Evolutionary conservation across 2,329 filamentous ascomycete species (phyloP).

Genomic region (Trichoderma breve): DNA sequence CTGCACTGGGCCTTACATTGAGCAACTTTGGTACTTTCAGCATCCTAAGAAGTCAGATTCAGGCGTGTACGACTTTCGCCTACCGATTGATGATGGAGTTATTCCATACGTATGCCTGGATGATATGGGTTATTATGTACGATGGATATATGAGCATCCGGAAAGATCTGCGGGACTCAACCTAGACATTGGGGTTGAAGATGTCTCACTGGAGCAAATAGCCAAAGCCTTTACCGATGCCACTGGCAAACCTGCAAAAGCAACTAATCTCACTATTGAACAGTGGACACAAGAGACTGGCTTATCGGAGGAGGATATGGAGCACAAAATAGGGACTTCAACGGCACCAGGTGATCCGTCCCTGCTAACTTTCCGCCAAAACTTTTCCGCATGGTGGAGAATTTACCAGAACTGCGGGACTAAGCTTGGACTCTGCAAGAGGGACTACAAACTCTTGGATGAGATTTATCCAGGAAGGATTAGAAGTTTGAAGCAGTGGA

Average conservation of each 20-base stretch:
- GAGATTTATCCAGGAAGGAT: not conserved
- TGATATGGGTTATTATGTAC: not conserved
- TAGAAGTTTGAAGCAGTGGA: not conserved
- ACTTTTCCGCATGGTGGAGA: not conserved
- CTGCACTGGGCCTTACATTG: not conserved
- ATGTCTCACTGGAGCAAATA: not conserved
- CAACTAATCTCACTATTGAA: not conserved
- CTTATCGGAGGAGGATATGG: not conserved
- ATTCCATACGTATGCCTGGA: not conserved
- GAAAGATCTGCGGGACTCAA: not conserved
- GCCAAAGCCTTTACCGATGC: not conserved
- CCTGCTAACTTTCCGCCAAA: not conserved
- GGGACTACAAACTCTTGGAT: not conserved
- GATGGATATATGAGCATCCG: not conserved
- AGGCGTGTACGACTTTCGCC: not conserved
- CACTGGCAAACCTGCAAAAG: not conserved
- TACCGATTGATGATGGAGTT: not conserved
- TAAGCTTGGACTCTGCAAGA: not conserved
- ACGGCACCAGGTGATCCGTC: not conserved
- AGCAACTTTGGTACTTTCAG: not conserved
- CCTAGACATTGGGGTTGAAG: not conserved
- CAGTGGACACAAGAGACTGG: not conserved
- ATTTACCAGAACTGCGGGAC: not conserved
- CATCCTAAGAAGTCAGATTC: not conserved
- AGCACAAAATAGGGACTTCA: not conserved